Evolutionary conservation across 2,329 filamentous ascomycete genomes (phyloP).

Genomic region (Kalmusia sp.): DNA sequence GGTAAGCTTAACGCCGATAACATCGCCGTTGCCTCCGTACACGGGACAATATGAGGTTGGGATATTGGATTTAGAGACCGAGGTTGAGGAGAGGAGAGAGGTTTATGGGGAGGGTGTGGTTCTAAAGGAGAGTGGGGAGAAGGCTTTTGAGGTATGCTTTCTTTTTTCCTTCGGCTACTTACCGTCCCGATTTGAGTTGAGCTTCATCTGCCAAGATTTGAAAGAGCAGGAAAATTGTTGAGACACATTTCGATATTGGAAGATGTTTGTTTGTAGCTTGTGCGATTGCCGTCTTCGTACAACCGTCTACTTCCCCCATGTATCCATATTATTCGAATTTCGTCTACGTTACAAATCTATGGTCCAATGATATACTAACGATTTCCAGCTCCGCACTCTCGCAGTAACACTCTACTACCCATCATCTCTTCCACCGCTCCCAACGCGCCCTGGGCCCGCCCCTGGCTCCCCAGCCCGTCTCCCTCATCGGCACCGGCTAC

Average conservation of each 20-base stretch:
- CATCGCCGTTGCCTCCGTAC: slow-evolving; percentile 50
- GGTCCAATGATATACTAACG: too few species aligned
- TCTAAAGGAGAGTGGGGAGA: slow-evolving; percentile 47
- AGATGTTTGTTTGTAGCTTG: too few species aligned
- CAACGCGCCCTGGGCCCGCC: slow-evolving; percentile 45
- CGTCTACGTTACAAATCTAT: too few species aligned
- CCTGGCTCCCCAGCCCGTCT: slow-evolving; percentile 55
- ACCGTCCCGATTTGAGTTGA: too few species aligned
- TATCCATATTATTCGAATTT: too few species aligned
- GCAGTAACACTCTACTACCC: slow-evolving; percentile 57
- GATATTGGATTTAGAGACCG: slow-evolving; percentile 53
- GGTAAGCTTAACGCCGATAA: slow-evolving; percentile 51
- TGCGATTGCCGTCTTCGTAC: too few species aligned
- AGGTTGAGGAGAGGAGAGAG: slow-evolving; percentile 38
- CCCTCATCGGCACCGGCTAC: slow-evolving; percentile 52
- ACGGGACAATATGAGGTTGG: slow-evolving; percentile 53
- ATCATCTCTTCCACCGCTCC: slow-evolving; percentile 31
- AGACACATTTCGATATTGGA: too few species aligned
- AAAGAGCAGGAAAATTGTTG: too few species aligned
- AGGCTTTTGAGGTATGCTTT: slow-evolving; percentile 45
- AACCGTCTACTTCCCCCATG: too few species aligned
- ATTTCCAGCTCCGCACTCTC: slow-evolving; percentile 47
- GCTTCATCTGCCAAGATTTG: too few species aligned
- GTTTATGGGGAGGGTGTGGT: slow-evolving; percentile 46
- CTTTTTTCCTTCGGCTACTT: background rate